phyloP scores from a whole-genome alignment of 768 basidiomycete species.

The Lactarius tabidus region DNA sequence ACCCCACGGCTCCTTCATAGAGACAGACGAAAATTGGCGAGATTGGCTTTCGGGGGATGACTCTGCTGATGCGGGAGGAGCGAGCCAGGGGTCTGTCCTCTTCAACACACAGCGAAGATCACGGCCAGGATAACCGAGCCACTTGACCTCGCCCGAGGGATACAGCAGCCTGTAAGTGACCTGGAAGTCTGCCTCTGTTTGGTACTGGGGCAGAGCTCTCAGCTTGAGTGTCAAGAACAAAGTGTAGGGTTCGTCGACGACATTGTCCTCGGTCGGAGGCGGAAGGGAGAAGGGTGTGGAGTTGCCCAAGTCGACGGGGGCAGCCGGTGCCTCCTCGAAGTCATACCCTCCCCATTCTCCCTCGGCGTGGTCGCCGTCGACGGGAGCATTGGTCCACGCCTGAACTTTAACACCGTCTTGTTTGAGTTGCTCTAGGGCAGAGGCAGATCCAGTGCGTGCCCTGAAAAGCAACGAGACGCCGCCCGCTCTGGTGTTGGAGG shows the following conservation, averaged over 20 bases:
- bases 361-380: conserved; percentile 16
- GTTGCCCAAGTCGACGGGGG: conserved; percentile 4
- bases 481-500: conserved; percentile 13
- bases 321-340: conserved; percentile 18
- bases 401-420: conserved; percentile 23
- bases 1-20: conserved; percentile 30
- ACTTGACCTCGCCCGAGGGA: conserved; percentile 40
- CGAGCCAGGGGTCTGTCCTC: conserved; percentile 28
- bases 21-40: conserved; percentile 26
- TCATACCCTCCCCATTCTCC: conserved; percentile 24
- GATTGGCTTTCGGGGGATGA: conserved; percentile 21
- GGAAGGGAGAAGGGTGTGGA: conserved; percentile 14
- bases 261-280: conserved; percentile 7
- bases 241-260: conserved; percentile 20
- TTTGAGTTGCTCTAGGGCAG: conserved; percentile 18
- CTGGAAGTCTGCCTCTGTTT: conserved; percentile 17
- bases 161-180: conserved; percentile 47
- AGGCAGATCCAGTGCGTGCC: conserved; percentile 23
- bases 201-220: conserved; percentile 15
- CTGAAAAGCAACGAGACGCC: conserved; percentile 23
- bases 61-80: conserved; percentile 30
- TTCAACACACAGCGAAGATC: conserved; percentile 43
- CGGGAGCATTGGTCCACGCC: conserved; percentile 27
- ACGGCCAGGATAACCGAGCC: conserved; percentile 44
- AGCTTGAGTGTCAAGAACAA: conserved; percentile 23